Percentiles rank a stretch among this genome's conserved stretches.
These are phyloP conservation scores for Geranium incanum DNA, from an alignment of 441 rosid species.

Conservation along the genomic window DNA sequence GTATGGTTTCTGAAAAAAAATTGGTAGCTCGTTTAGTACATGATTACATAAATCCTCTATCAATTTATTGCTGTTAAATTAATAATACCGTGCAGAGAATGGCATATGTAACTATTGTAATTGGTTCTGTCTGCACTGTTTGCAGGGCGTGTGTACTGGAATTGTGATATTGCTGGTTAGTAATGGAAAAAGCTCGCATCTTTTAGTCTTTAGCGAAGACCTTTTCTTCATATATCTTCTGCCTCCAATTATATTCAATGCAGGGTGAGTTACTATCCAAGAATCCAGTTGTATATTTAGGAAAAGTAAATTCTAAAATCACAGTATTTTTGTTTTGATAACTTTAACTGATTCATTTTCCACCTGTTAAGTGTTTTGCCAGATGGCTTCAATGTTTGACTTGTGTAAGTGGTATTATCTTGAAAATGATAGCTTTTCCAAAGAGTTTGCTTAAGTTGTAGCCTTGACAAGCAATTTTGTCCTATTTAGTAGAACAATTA, in stretches of 20 bases:
- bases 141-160: slow-evolving; percentile 38
- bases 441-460: too few relatives aligned
- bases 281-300: background rate
- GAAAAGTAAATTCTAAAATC: background rate
- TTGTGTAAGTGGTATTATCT: too few relatives aligned
- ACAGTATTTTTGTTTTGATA: background rate
- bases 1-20: background rate
- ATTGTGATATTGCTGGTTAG: slow-evolving; percentile 23
- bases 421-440: too few relatives aligned
- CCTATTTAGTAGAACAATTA: too few relatives aligned
- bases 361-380: background rate
- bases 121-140: slow-evolving; percentile 11
- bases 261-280: slow-evolving; percentile 21
- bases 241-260: slow-evolving; percentile 35
- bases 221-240: slow-evolving; percentile 32
- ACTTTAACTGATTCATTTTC: background rate
- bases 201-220: slow-evolving; percentile 26
- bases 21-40: background rate
- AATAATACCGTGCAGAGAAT: background rate
- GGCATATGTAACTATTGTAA: background rate
- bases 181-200: slow-evolving; percentile 23
- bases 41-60: background rate
- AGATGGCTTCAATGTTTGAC: too few relatives aligned
- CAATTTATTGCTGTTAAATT: background rate
- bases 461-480: too few relatives aligned